Evolutionary conservation across 2,329 filamentous ascomycete species (phyloP).

Genomic region (Diplocarpon mali): DNA sequence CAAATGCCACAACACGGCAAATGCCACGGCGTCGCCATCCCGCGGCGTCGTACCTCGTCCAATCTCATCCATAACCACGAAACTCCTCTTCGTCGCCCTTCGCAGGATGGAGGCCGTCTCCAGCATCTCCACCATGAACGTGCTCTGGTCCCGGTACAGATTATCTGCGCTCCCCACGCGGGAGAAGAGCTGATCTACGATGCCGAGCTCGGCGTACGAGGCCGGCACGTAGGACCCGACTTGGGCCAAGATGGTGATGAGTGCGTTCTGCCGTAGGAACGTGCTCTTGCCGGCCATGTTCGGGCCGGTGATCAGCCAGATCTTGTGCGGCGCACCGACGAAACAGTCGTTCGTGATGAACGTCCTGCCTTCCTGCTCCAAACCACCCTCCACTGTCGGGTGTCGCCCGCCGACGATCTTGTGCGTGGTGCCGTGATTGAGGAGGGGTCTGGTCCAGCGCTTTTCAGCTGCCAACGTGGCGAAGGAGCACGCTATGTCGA

Average conservation of each 20-base stretch:
- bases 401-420: slow-evolving; percentile 80
- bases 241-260: slow-evolving; percentile 89
- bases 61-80: slow-evolving; percentile 98
- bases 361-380: slow-evolving; percentile 65
- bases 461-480: slow-evolving; percentile 68
- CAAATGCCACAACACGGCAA: slow-evolving; percentile 77
- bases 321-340: slow-evolving; percentile 53
- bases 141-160: slow-evolving; percentile 87
- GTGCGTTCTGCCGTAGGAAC: slow-evolving; percentile 87
- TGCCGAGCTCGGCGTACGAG: slow-evolving; percentile 69
- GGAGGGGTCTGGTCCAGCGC: slow-evolving; percentile 57
- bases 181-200: slow-evolving; percentile 94
- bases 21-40: slow-evolving; percentile 83
- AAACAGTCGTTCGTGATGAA: slow-evolving; percentile 84
- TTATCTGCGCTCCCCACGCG: slow-evolving; percentile 91
- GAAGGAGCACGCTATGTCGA: slow-evolving; percentile 83
- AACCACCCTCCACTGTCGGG: slow-evolving; percentile 78
- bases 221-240: slow-evolving; percentile 89
- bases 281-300: slow-evolving; percentile 99
- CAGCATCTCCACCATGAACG: slow-evolving; percentile 99
- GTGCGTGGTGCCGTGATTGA: slow-evolving; percentile 56
- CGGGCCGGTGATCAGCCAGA: slow-evolving; percentile 67
- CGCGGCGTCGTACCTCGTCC: slow-evolving; percentile 88
- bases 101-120: slow-evolving; percentile 87
- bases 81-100: slow-evolving; percentile 69